phyloP scores from a whole-genome alignment of 2,329 filamentous ascomycete species.

The Microdochium bolleyi region DNA sequence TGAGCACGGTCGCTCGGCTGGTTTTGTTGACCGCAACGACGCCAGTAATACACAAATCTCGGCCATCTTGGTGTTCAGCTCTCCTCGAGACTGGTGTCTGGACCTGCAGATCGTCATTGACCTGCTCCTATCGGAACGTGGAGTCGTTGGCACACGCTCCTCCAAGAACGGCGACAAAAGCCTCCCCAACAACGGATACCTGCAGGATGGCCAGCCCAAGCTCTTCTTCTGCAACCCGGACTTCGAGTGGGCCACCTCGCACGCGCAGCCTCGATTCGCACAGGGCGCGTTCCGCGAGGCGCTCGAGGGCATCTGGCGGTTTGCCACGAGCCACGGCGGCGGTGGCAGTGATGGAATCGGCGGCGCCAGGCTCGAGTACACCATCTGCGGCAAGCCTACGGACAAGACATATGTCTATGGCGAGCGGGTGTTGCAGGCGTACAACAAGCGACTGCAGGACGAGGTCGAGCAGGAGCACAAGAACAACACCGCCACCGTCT shows the following conservation, averaged over 20 bases:
- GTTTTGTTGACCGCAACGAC: conserved; percentile 13
- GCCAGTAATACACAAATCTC: conserved; percentile 10
- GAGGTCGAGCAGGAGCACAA: background rate
- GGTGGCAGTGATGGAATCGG: conserved; percentile 9
- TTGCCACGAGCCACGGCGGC: conserved; percentile 16
- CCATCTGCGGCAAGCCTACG: conserved; percentile 59
- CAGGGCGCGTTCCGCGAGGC: conserved; percentile 63
- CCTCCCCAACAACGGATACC: conserved; percentile 21
- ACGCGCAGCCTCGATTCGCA: conserved; percentile 58
- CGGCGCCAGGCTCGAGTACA: conserved; percentile 39
- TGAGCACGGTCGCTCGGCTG: conserved; percentile 31
- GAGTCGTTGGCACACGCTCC: conserved; percentile 56
- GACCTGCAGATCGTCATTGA: conserved; percentile 23
- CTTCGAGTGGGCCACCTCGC: conserved; percentile 60
- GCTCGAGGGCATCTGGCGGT: conserved; percentile 55
- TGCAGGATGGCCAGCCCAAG: conserved; percentile 54
- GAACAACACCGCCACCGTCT: background rate
- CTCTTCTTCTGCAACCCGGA: conserved; percentile 68
- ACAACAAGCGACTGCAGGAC: conserved; percentile 10
- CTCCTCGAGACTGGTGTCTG: conserved; percentile 24
- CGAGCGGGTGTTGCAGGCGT: conserved; percentile 42
- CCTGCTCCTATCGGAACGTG: conserved; percentile 29
- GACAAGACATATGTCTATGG: conserved; percentile 58
- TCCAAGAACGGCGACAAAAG: conserved; percentile 41
- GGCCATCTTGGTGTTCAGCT: conserved; percentile 24